Percentiles rank a stretch among this genome's conserved stretches.
Evolutionary conservation across 129 eudicot genomes (phyloP).

Genomic region (Flaveria ramosissima): DNA sequence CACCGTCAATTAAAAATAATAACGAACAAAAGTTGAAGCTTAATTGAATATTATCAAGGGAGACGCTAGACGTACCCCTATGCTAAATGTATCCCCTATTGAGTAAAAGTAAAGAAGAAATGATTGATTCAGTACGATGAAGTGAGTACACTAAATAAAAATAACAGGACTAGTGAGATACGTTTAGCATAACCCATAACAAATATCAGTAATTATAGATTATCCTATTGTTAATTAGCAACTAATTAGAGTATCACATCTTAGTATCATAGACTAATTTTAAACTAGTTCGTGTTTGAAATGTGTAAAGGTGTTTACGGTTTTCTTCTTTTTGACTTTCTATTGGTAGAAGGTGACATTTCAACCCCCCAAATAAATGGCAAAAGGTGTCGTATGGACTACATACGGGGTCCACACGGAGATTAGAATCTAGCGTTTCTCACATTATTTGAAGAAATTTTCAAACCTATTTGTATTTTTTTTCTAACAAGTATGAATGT

Average conservation of each 20-base stretch:
- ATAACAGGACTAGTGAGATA: too few relatives aligned
- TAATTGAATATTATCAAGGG: too few relatives aligned
- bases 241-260: not conserved
- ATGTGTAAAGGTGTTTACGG: not conserved
- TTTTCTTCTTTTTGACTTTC: constrained; percentile 8
- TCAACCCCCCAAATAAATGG: constrained; percentile 32
- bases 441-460: not conserved
- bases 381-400: constrained; percentile 24
- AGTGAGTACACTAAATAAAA: too few relatives aligned
- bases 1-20: too few relatives aligned
- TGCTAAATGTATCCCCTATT: too few relatives aligned
- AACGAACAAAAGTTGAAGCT: too few relatives aligned
- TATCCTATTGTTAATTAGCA: too few relatives aligned
- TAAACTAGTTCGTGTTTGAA: not conserved
- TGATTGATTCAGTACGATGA: too few relatives aligned
- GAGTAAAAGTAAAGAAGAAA: too few relatives aligned
- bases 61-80: too few relatives aligned
- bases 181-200: too few relatives aligned
- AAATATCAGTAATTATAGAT: too few relatives aligned
- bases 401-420: constrained; percentile 33
- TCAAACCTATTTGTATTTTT: not conserved
- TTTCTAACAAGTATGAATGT: not conserved
- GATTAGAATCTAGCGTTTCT: not conserved
- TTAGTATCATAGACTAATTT: not conserved
- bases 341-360: not conserved